Evolutionary conservation across 2,329 filamentous ascomycete species (phyloP).

Genomic region (Xylariaceae sp.): DNA sequence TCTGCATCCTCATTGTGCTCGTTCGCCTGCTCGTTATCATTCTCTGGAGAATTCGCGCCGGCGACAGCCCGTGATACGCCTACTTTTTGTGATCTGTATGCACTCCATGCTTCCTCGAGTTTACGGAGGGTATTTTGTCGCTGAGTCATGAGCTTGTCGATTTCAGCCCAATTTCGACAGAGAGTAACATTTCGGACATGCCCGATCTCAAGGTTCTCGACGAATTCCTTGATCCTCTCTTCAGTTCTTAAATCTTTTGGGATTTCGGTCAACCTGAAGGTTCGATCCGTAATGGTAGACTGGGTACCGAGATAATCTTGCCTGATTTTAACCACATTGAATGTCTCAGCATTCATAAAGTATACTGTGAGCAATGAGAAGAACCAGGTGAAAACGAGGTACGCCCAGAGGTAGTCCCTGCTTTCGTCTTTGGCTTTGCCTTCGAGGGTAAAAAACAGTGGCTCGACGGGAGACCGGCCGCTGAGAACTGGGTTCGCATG

Average conservation of each 20-base stretch:
- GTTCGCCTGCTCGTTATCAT: constrained; percentile 23
- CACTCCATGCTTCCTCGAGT: constrained; percentile 84
- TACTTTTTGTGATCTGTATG: constrained; percentile 67
- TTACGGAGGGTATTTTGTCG: constrained; percentile 70
- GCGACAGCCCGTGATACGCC: constrained; percentile 33
- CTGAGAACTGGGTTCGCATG: constrained; percentile 11
- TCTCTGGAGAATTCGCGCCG: background rate
- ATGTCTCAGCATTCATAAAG: constrained; percentile 81
- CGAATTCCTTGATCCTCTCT: constrained; percentile 80
- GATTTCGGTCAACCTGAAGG: constrained; percentile 88
- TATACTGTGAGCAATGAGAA: constrained; percentile 85
- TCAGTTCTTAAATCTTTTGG: constrained; percentile 80
- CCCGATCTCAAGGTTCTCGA: constrained; percentile 88
- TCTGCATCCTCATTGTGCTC: constrained; percentile 38
- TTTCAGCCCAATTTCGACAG: constrained; percentile 82
- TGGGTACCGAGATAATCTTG: constrained; percentile 93
- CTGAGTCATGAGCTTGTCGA: constrained; percentile 76
- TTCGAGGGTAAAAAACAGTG: constrained; percentile 12
- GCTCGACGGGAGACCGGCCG: constrained; percentile 1
- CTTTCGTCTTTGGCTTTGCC: constrained; percentile 33
- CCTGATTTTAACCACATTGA: constrained; percentile 80
- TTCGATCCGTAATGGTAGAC: constrained; percentile 94
- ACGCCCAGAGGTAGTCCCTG: constrained; percentile 80
- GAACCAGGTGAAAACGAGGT: constrained; percentile 91
- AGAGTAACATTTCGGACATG: constrained; percentile 87